Evolutionary conservation across 148 eudicot species (phyloP), one percentile per base, ranked within the genome.

Genomic region (Cornus suecica): DNA sequence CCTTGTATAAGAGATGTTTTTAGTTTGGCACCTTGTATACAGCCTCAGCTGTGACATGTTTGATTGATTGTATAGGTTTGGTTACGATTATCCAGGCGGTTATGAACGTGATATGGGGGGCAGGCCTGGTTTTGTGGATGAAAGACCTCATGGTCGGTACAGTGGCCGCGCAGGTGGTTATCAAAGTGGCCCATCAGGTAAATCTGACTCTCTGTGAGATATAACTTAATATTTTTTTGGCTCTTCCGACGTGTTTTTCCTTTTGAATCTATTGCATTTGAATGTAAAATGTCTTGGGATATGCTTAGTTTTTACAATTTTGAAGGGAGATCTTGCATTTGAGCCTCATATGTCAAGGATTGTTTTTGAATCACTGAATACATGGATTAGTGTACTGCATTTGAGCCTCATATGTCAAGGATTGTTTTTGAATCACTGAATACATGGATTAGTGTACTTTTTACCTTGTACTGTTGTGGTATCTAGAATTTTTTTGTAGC

Each of bases 61-160:
- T 61, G 11, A 24, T 76, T 61, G 11, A 24, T 60, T 60, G 37
- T 75, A 34, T 83, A 96, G 99, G 90, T 93, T 91, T 87, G 96
- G 92, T 20, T 88, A 93, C 85, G 93, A 91, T 76, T 72, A 85
- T 80, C 89, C 87, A 54, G 85, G 90, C 79, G 95, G 92, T 8
- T 87, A 90, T 81, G 98, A 93, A 4, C 97, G 99, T 71, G 94
- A 92, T 15, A 79, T 83, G 73, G 97, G 92, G 10, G 96, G 92
- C 70, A 94, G 99, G 74, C 84, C 80, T 76, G 94, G 91, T 71
- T 95, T 85, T 83, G 84, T 68, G 78, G 94, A 88, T 78, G 98
- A 90, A 27, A 90, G 97, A 87, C 92, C 95, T 72, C 94, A 85
- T 85, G 98, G 99, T 75, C 90, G 99, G 66, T 90, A 77, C 66